phyloP scores from a whole-genome alignment of 768 basidiomycete genomes.

The Lyophyllum semitale region DNA sequence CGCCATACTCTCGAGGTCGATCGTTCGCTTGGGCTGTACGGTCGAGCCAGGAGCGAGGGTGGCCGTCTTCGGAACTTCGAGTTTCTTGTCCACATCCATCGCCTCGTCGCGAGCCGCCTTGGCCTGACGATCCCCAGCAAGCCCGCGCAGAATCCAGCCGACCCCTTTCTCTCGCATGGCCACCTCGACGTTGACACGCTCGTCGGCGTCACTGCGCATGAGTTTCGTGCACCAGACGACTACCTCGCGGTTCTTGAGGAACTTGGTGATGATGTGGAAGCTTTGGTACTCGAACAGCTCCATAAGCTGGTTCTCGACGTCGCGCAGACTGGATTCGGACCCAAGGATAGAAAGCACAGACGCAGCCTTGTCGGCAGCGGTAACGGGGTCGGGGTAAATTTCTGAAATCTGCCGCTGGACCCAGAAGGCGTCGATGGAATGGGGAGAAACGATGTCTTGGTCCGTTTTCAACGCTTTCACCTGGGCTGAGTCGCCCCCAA shows the following conservation, averaged over 20 bases:
- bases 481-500: conserved; percentile 67
- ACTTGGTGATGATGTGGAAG: conserved; percentile 86
- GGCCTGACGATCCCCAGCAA: conserved; percentile 78
- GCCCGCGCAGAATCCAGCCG: conserved; percentile 91
- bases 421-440: conserved; percentile 97
- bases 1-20: conserved; percentile 94
- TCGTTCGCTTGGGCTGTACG: conserved; percentile 78
- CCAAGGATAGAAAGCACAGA: conserved; percentile 82
- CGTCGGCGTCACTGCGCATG: conserved; percentile 85
- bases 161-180: conserved; percentile 98
- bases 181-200: conserved; percentile 91
- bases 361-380: conserved; percentile 88
- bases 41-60: conserved; percentile 87
- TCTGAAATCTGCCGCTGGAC: conserved; percentile 92
- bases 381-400: conserved; percentile 92
- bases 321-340: conserved; percentile 85
- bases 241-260: conserved; percentile 94
- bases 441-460: conserved; percentile 83
- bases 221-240: conserved; percentile 98
- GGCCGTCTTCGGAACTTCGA: conserved; percentile 74
- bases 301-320: conserved; percentile 95
- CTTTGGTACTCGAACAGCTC: conserved; percentile 93
- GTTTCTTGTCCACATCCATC: conserved; percentile 79
- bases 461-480: conserved; percentile 59
- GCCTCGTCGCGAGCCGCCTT: conserved; percentile 52